These are phyloP conservation scores for Cicer cuneatum DNA, from an alignment of 306 rosid genomes.

Conservation along the genomic window DNA sequence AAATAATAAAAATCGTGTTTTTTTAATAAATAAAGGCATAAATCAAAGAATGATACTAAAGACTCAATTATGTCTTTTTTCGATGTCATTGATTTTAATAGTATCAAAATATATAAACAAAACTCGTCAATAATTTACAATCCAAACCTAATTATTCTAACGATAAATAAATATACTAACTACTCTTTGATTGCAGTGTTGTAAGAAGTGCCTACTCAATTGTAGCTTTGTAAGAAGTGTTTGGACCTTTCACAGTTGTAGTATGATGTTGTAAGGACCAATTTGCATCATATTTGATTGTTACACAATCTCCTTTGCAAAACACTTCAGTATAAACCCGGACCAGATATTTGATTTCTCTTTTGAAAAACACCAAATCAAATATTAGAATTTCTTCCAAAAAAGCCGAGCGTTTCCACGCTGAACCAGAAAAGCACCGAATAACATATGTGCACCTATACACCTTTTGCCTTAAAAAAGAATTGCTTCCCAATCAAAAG, in stretches of 20 bases:
- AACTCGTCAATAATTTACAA: not conserved
- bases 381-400: not conserved
- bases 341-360: not conserved
- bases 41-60: too few relatives aligned
- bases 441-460: not conserved
- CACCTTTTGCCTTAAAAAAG: slow-evolving; percentile 1
- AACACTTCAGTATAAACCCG: not conserved
- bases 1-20: too few relatives aligned
- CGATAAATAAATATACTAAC: too few relatives aligned
- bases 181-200: not conserved
- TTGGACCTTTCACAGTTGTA: too few relatives aligned
- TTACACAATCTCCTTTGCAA: not conserved
- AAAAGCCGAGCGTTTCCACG: not conserved
- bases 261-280: not conserved
- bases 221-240: too few relatives aligned
- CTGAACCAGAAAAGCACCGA: slow-evolving; percentile 2
- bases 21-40: too few relatives aligned
- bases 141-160: not conserved
- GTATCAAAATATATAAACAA: not conserved
- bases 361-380: not conserved
- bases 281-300: not conserved
- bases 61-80: not conserved
- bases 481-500: slow-evolving; percentile 13
- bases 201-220: too few relatives aligned
- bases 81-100: not conserved